phyloP scores from a whole-genome alignment of 805 yeast species.

The Suhomyces sp. region DNA sequence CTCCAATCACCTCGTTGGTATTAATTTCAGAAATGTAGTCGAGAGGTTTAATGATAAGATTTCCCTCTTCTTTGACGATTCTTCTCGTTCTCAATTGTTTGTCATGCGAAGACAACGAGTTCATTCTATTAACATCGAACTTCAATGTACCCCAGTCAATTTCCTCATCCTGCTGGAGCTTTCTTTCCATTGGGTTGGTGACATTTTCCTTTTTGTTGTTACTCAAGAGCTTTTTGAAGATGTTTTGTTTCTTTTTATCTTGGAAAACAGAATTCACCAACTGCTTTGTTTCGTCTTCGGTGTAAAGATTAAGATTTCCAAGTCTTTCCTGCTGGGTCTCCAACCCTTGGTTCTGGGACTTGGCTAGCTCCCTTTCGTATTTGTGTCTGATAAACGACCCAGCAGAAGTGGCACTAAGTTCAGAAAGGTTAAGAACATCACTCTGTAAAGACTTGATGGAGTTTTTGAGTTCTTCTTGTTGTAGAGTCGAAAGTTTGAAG shows the following conservation, averaged over 20 bases:
- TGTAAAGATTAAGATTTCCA: slow-evolving; percentile 20
- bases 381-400: slow-evolving; percentile 80
- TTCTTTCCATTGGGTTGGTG: slow-evolving; percentile 30
- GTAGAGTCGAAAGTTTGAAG: slow-evolving; percentile 26
- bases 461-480: slow-evolving; percentile 37
- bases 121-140: slow-evolving; percentile 39
- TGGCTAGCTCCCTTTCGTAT: slow-evolving; percentile 36
- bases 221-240: slow-evolving; percentile 43
- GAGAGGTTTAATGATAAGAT: slow-evolving; percentile 40
- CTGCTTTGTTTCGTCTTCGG: slow-evolving; percentile 15
- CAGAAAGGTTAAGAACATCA: slow-evolving; percentile 52
- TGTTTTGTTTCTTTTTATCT: slow-evolving; percentile 41
- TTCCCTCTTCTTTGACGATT: slow-evolving; percentile 38
- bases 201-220: slow-evolving; percentile 24
- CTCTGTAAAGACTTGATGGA: slow-evolving; percentile 44
- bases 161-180: slow-evolving; percentile 28
- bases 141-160: slow-evolving; percentile 40
- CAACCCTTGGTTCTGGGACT: slow-evolving; percentile 3
- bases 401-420: slow-evolving; percentile 85
- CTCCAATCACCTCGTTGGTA: slow-evolving; percentile 33
- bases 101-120: slow-evolving; percentile 42
- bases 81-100: slow-evolving; percentile 67
- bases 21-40: slow-evolving; percentile 42
- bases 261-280: slow-evolving; percentile 42
- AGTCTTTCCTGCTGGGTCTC: slow-evolving; percentile 21